Evolutionary conservation across 768 basidiomycete genomes (phyloP), one percentile per base, ranked within the genome.

Genomic region (Boletus bicolor): DNA sequence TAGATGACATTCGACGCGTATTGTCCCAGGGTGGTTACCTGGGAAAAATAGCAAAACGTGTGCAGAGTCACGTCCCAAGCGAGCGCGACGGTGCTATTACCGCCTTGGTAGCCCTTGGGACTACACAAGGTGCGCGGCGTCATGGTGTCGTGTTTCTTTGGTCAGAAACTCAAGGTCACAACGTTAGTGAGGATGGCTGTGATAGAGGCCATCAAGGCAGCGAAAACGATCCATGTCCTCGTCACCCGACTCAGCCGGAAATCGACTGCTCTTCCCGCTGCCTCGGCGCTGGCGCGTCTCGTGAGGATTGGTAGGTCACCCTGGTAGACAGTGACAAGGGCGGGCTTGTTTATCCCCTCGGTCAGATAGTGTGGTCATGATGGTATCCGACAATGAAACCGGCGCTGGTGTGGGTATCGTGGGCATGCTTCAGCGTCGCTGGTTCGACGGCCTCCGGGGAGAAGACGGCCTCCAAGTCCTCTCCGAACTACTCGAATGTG

Each of bases 371-470:
- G 49, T 70, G 3, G 58, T 58, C 9, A 10, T 34, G 3, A 39
- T 61, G 43, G 44, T 63, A 2, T 56, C 53, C 17, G 37, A 51
- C 3, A 44, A 58, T 4, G n/a, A 49, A 10, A 44, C 46, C 0
- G 54, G 57, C 19, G 59, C 52, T 12, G 30, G 46, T 11, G 21
- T 0, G 21, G 45, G 44, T 14, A 61, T 70, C 34, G 7, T 66
- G 24, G 32, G 41, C 7, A 70, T 69, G 68, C 50, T 69, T 32
- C 54, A 32, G 44, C 60, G 58, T 47, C 59, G 66, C 41, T 66
- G 68, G 66, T 69, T 70, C n/a, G 68, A 70, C 19, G 67, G 59
- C 10, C 14, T 57, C n/a, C 55, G 50, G 1, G 66, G 66, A 36
- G 68, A 68, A 58, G 68, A 69, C 28, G 64, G 64, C 21, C 51